These are phyloP conservation scores for Obba rivulosa DNA, from an alignment of 768 basidiomycete species.

Conservation along the genomic window DNA sequence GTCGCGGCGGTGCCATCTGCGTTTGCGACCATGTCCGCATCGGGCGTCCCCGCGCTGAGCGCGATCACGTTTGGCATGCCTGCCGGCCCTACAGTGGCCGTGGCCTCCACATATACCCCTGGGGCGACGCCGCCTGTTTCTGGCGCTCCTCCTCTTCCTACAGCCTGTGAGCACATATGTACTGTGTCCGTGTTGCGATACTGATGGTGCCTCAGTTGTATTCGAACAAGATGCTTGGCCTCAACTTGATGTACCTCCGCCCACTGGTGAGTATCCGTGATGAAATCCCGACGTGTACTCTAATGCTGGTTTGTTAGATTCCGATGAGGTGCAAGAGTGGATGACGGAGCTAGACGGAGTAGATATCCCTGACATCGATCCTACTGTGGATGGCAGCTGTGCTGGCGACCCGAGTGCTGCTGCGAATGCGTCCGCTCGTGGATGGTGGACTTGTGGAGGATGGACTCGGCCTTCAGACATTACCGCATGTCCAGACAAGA, in stretches of 20 bases:
- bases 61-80: slow-evolving; percentile 63
- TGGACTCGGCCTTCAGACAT: slow-evolving; percentile 57
- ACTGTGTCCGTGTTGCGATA: no score
- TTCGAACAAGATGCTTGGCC: slow-evolving; percentile 55
- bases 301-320: slow-evolving; percentile 31
- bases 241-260: slow-evolving; percentile 50
- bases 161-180: slow-evolving; percentile 41
- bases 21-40: slow-evolving; percentile 10
- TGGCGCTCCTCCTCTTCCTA: slow-evolving; percentile 64
- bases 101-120: slow-evolving; percentile 47
- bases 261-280: slow-evolving; percentile 39
- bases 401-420: slow-evolving; percentile 49
- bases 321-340: slow-evolving; percentile 65
- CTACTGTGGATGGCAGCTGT: slow-evolving; percentile 70
- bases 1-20: slow-evolving; percentile 6
- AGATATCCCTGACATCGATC: slow-evolving; percentile 58
- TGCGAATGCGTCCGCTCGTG: slow-evolving; percentile 52
- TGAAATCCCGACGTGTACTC: not conserved
- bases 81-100: slow-evolving; percentile 39
- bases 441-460: slow-evolving; percentile 92
- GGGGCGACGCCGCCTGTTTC: slow-evolving; percentile 59
- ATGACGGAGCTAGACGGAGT: slow-evolving; percentile 69
- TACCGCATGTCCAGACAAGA: slow-evolving; percentile 57
- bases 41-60: slow-evolving; percentile 50
- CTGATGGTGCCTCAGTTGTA: slow-evolving; percentile 31